These are phyloP conservation scores for Hypericum perforatum DNA, from an alignment of 345 rosid species.

Conservation along the genomic window DNA sequence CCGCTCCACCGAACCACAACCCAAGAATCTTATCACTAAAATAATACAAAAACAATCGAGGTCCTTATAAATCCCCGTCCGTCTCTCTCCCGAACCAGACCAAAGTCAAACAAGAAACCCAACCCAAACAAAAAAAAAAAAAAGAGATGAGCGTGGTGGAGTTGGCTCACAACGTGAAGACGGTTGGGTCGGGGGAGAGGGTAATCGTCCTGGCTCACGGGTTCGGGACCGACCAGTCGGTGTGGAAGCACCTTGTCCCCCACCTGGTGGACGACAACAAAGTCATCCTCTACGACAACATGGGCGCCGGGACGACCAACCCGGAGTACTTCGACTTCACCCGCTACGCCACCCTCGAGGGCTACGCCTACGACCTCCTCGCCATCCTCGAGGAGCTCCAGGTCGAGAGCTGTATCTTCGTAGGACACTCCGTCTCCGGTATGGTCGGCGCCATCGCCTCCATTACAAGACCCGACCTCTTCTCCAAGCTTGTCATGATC, in stretches of 20 bases:
- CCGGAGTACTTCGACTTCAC: constrained; percentile 6
- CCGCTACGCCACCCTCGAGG: constrained; percentile 2
- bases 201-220: constrained; percentile 7
- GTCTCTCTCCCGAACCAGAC: too few species aligned
- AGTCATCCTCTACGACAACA: constrained; percentile 3
- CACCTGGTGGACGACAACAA: constrained; percentile 2
- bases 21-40: too few species aligned
- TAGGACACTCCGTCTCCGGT: too few species aligned
- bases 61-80: too few species aligned
- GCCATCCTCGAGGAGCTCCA: constrained; percentile 1
- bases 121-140: too few species aligned
- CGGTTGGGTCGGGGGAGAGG: background rate
- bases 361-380: constrained; percentile 3
- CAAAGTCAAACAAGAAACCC: too few species aligned
- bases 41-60: too few species aligned
- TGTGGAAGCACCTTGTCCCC: constrained; percentile 7
- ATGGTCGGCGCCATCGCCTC: too few species aligned
- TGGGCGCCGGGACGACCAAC: constrained; percentile 6
- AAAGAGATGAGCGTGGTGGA: background rate
- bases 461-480: too few species aligned
- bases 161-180: constrained; percentile 1
- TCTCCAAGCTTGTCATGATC: too few species aligned
- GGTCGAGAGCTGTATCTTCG: too few species aligned
- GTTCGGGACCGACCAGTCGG: constrained; percentile 9
- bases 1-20: too few species aligned